phyloP scores from a whole-genome alignment of 331 rosid species.

The Quercus tomentella region DNA sequence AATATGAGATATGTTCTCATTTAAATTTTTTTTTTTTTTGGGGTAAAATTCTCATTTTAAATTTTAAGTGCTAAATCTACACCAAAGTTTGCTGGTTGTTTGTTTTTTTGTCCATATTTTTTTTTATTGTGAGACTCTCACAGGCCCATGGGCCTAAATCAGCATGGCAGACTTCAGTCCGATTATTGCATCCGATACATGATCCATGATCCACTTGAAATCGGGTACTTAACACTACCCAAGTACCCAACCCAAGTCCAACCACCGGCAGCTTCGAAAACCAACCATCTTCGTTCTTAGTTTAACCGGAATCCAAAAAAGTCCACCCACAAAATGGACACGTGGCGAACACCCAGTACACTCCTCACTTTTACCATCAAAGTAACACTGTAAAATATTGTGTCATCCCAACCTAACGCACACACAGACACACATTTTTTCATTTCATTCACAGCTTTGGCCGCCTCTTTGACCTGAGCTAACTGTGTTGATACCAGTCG shows the following conservation, averaged over 20 bases:
- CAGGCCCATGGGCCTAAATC: no score
- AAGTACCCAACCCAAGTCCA: no score
- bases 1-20: no score
- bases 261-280: not conserved
- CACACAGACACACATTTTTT: not conserved
- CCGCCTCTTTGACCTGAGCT: slow-evolving; percentile 10
- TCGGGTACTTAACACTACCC: not conserved
- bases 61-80: no score
- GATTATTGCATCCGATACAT: not conserved
- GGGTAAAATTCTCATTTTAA: no score
- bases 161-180: not conserved
- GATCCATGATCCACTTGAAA: not conserved
- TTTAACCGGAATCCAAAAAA: not conserved
- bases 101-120: no score
- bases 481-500: not conserved
- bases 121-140: no score
- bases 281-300: no score
- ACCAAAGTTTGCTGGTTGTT: no score
- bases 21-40: no score
- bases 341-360: not conserved
- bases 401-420: not conserved
- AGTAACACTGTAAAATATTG: slow-evolving; percentile 8
- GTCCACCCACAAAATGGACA: not conserved
- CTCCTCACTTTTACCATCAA: not conserved
- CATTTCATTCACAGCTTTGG: not conserved